phyloP scores from a whole-genome alignment of 169 alveolate genomes.

The Amoebophrya sp. region DNA sequence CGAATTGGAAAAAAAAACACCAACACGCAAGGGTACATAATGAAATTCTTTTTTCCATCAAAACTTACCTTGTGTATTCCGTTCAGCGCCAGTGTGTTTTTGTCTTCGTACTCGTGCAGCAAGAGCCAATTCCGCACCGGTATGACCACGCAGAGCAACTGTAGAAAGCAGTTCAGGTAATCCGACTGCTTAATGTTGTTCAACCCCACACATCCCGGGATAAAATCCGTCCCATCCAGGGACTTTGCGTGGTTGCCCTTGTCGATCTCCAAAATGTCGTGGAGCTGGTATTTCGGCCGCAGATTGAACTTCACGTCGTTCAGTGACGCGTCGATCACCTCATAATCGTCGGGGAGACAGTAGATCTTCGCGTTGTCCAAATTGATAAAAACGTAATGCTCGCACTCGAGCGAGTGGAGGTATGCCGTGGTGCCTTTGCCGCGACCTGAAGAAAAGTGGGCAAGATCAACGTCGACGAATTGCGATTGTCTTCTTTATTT shows the following conservation, averaged over 20 bases:
- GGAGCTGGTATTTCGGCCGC: conserved; percentile 70
- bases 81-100: too few species aligned
- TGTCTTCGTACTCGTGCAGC: conserved; percentile 46
- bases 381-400: conserved; percentile 88
- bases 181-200: conserved; percentile 88
- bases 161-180: conserved; percentile 86
- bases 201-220: conserved; percentile 93
- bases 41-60: too few species aligned
- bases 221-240: conserved; percentile 85
- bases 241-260: conserved; percentile 70
- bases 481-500: too few species aligned
- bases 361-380: conserved; percentile 69
- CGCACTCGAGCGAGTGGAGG: conserved; percentile 87
- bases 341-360: conserved; percentile 94
- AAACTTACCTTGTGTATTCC: too few species aligned
- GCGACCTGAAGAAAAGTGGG: conserved; percentile 56
- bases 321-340: conserved; percentile 85
- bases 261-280: conserved; percentile 37
- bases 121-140: conserved; percentile 49
- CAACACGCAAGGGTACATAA: too few species aligned
- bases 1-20: too few species aligned
- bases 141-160: conserved; percentile 54
- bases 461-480: neutral
- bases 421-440: conserved; percentile 89
- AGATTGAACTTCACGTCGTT: conserved; percentile 75